Percentiles rank a stretch among this genome's conserved stretches.
Evolutionary conservation across 2,329 filamentous ascomycete species (phyloP).

Genomic region (Trichoderma breve): DNA sequence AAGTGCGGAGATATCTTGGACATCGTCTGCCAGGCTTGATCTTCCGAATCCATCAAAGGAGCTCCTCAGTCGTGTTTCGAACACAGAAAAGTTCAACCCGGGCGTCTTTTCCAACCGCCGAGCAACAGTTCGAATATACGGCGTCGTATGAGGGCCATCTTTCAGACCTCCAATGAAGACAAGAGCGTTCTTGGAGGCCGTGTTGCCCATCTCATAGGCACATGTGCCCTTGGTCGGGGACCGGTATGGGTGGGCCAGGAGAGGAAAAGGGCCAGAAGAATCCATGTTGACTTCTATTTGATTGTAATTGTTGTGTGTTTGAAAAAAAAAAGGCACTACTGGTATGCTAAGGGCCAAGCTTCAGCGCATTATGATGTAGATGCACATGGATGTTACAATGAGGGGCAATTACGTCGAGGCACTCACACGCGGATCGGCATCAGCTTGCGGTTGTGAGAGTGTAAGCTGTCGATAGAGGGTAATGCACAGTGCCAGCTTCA

Average conservation of each 20-base stretch:
- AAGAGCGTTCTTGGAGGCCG: conserved; percentile 54
- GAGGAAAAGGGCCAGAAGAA: conserved; percentile 37
- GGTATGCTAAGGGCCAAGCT: neutral
- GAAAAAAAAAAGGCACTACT: neutral
- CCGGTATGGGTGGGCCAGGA: conserved; percentile 47
- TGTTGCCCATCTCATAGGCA: conserved; percentile 48
- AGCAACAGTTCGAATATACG: conserved; percentile 53
- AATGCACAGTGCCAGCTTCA: neutral
- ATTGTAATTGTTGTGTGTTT: neutral
- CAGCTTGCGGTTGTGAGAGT: neutral
- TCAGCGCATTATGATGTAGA: neutral
- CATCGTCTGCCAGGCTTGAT: conserved; percentile 50
- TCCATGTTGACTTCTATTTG: conserved; percentile 26
- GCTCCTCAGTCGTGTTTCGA: conserved; percentile 56
- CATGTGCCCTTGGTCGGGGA: conserved; percentile 41
- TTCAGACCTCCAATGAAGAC: conserved; percentile 69
- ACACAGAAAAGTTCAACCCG: conserved; percentile 50
- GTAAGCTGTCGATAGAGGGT: neutral
- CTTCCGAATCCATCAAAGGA: conserved; percentile 54
- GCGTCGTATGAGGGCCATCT: conserved; percentile 65
- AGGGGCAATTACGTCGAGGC: conserved; percentile 6
- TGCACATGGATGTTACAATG: neutral
- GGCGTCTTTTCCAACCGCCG: conserved; percentile 39
- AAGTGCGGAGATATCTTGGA: conserved; percentile 51
- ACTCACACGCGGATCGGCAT: neutral